These are phyloP conservation scores for Basidiobolus meristosporus DNA, from an alignment of 371 early-diverging fungal genomes.

Conservation along the genomic window DNA sequence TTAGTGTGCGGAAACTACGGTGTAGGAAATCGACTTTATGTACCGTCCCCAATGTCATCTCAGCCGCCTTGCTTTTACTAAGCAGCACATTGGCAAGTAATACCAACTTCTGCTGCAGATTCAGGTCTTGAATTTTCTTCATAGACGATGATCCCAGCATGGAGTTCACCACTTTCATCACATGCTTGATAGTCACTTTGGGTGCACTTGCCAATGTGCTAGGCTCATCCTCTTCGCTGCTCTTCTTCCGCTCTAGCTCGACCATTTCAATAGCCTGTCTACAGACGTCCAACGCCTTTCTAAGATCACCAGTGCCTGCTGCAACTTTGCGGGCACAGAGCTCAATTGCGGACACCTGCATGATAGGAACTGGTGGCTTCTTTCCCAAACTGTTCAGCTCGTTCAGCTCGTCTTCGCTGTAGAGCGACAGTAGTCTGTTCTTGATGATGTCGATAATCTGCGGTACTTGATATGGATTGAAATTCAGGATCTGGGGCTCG, in stretches of 20 bases:
- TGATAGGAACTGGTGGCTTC: constrained; percentile 19
- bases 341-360: constrained; percentile 72
- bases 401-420: neutral
- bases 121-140: constrained; percentile 40
- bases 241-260: constrained; percentile 24
- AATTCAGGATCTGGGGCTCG: constrained; percentile 61
- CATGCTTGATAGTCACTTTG: constrained; percentile 60
- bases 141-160: constrained; percentile 40
- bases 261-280: constrained; percentile 66
- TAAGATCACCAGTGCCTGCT: constrained; percentile 73
- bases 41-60: constrained; percentile 27
- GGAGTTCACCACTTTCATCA: constrained; percentile 41
- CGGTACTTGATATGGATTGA: constrained; percentile 61
- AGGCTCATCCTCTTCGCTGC: neutral
- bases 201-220: constrained; percentile 14
- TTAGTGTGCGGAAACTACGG: no score
- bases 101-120: constrained; percentile 64
- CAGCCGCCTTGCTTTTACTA: constrained; percentile 15
- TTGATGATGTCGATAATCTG: constrained; percentile 74
- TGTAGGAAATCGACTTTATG: neutral
- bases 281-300: constrained; percentile 83
- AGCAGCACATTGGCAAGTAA: constrained; percentile 25
- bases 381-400: constrained; percentile 4
- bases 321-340: constrained; percentile 84
- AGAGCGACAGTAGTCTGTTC: constrained; percentile 29